phyloP scores from a whole-genome alignment of 2,329 filamentous ascomycete genomes.

The Domatiomyces globalis region DNA sequence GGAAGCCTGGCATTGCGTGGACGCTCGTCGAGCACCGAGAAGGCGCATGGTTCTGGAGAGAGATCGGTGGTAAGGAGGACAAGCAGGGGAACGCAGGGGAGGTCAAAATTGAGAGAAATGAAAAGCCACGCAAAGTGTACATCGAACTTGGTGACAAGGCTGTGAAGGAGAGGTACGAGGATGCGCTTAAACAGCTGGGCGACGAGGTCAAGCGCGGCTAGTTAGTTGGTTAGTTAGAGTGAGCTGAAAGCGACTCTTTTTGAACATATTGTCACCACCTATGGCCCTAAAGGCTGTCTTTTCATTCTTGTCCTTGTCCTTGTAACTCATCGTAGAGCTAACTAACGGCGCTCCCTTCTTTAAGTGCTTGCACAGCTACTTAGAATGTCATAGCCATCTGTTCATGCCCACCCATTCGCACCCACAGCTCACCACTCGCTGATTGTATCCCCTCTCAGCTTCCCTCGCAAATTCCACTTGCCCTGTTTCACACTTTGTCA shows the following conservation, averaged over 20 bases:
- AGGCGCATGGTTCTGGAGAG: slow-evolving; percentile 82
- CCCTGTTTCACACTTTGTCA: slow-evolving; percentile 42
- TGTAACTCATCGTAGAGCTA: background rate
- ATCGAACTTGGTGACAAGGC: slow-evolving; percentile 4
- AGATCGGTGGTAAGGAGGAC: slow-evolving; percentile 41
- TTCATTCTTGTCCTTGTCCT: background rate
- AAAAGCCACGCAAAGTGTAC: slow-evolving; percentile 8
- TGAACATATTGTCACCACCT: background rate
- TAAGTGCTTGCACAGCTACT: background rate
- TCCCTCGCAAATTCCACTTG: slow-evolving; percentile 70
- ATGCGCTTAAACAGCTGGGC: slow-evolving; percentile 13
- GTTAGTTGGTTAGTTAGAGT: background rate
- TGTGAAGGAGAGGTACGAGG: slow-evolving; percentile 11
- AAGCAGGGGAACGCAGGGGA: slow-evolving; percentile 20
- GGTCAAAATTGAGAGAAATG: slow-evolving; percentile 1
- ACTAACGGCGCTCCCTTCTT: background rate
- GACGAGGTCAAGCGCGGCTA: slow-evolving; percentile 7
- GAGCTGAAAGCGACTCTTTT: background rate
- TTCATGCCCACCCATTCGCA: background rate
- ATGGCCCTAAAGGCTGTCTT: background rate
- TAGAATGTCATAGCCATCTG: background rate
- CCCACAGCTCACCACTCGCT: slow-evolving; percentile 49
- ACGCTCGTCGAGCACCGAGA: slow-evolving; percentile 72
- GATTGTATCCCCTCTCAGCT: slow-evolving; percentile 76
- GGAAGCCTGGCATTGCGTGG: slow-evolving; percentile 65